These are phyloP conservation scores for Testicularia cyperi DNA, from an alignment of 1,284 basidiomycete genomes.

Conservation along the genomic window DNA sequence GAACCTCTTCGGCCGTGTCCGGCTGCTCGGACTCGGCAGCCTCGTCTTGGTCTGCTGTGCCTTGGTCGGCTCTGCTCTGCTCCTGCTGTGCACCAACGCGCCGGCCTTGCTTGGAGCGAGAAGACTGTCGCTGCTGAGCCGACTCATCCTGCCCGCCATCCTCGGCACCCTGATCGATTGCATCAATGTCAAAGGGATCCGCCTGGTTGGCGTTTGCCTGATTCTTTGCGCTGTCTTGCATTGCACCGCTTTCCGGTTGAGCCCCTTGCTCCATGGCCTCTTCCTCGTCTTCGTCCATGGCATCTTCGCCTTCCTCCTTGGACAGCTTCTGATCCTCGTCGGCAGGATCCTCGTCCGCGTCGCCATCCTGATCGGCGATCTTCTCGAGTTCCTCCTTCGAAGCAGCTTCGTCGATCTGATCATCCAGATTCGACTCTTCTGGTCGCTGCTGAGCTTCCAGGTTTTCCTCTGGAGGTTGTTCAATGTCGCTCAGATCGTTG, in stretches of 20 bases:
- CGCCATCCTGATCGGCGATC: constrained; percentile 10
- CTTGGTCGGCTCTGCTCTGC: constrained; percentile 49
- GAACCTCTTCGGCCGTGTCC: constrained; percentile 50
- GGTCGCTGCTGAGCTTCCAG: constrained; percentile 1
- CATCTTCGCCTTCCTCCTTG: constrained; percentile 33
- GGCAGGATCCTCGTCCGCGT: constrained; percentile 15
- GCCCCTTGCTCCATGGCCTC: constrained; percentile 12
- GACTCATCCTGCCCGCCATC: constrained; percentile 33
- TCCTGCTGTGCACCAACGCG: constrained; percentile 27
- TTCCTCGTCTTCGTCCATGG: constrained; percentile 35
- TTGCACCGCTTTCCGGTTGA: constrained; percentile 7
- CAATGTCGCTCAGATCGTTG: constrained; percentile 69
- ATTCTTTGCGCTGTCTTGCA: background rate
- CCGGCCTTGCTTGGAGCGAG: constrained; percentile 27
- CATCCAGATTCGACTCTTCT: constrained; percentile 21
- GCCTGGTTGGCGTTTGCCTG: constrained; percentile 5
- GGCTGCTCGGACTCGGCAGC: constrained; percentile 55
- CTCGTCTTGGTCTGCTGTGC: constrained; percentile 44
- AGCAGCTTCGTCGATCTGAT: constrained; percentile 45
- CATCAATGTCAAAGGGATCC: constrained; percentile 27
- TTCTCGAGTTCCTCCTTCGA: constrained; percentile 54
- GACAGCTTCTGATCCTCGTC: constrained; percentile 33
- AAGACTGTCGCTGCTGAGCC: constrained; percentile 35
- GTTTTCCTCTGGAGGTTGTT: constrained; percentile 63
- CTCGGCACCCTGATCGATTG: constrained; percentile 31